phyloP scores from a whole-genome alignment of 306 rosid species.

The Cyamopsis tetragonoloba region DNA sequence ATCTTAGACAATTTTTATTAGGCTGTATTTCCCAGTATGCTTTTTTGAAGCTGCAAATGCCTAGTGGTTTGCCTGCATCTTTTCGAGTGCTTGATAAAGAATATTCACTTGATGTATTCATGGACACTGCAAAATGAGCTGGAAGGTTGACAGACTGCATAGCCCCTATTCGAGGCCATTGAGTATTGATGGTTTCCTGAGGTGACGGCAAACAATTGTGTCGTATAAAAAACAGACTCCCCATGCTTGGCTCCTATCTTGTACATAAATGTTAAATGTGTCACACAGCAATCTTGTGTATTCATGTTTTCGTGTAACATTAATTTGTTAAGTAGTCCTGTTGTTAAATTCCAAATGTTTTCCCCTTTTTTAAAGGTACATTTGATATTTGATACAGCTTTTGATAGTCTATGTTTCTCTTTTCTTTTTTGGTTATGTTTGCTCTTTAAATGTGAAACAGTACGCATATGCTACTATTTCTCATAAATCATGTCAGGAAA shows the following conservation, averaged over 20 bases:
- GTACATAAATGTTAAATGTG: conserved; percentile 70
- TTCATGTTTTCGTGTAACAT: conserved; percentile 51
- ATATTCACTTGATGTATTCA: conserved; percentile 35
- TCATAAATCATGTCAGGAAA: conserved; percentile 21
- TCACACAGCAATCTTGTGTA: conserved; percentile 54
- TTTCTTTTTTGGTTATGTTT: conserved; percentile 11
- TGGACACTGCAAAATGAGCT: conserved; percentile 39
- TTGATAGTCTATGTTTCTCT: conserved; percentile 13
- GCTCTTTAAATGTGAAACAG: conserved; percentile 1
- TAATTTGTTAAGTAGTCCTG: conserved; percentile 45
- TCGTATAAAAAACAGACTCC: conserved; percentile 47
- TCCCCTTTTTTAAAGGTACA: conserved; percentile 10
- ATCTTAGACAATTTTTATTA: conserved; percentile 25
- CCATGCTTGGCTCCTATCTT: conserved; percentile 55
- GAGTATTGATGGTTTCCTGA: conserved; percentile 40
- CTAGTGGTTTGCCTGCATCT: conserved; percentile 29
- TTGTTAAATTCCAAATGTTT: conserved; percentile 34
- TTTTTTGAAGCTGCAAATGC: conserved; percentile 11
- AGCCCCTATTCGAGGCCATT: conserved; percentile 49
- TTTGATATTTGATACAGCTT: conserved; percentile 30
- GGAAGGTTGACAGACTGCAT: conserved; percentile 37
- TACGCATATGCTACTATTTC: neutral
- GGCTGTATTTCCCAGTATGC: conserved; percentile 47
- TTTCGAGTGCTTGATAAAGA: conserved; percentile 35
- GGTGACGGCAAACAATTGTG: conserved; percentile 61